Evolutionary conservation across 495 filamentous ascomycete genomes (phyloP).

Genomic region (Pseudevernia furfuracea): DNA sequence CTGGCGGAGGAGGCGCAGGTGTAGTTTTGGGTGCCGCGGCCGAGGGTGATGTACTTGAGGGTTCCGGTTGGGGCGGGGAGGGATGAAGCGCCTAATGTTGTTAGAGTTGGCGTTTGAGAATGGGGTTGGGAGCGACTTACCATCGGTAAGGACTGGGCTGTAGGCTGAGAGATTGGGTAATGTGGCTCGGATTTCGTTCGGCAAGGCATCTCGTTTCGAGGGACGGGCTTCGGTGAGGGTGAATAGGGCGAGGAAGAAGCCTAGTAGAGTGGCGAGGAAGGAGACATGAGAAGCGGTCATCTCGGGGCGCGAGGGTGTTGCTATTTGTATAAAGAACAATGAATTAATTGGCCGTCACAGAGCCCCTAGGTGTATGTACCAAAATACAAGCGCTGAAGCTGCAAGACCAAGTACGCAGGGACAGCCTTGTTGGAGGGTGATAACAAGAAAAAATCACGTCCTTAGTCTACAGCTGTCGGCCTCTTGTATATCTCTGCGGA

Average conservation of each 20-base stretch:
- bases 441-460: background rate
- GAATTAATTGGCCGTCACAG: background rate
- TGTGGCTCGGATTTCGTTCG: background rate
- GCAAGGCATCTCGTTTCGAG: background rate
- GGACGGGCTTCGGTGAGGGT: background rate
- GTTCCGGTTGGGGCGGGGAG: slow-evolving; percentile 42
- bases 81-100: background rate
- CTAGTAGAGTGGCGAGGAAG: background rate
- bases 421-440: background rate
- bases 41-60: slow-evolving; percentile 56
- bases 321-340: background rate
- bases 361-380: background rate
- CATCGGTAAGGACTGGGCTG: background rate
- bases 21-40: slow-evolving; percentile 73
- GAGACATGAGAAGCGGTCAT: background rate
- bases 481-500: background rate
- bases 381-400: background rate
- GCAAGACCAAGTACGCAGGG: background rate
- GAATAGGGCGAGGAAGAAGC: background rate
- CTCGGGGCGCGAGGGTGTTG: background rate
- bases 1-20: slow-evolving; percentile 40
- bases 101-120: background rate
- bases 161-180: background rate
- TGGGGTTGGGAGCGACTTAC: background rate
- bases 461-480: background rate